Evolutionary conservation across 495 filamentous ascomycete genomes (phyloP).

Genomic region (Neurospora pannonica): DNA sequence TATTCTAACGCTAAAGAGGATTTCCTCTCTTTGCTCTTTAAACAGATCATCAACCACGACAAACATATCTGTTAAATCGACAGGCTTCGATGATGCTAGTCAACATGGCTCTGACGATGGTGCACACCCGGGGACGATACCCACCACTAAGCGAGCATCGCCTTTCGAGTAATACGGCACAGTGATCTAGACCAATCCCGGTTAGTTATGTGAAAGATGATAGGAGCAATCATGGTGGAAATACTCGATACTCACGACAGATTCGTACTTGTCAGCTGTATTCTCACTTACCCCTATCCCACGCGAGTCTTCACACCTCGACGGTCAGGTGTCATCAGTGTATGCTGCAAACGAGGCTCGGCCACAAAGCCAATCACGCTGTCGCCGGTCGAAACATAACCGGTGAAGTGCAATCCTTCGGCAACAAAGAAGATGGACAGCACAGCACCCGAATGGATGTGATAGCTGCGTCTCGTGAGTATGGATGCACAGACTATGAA

Average conservation of each 20-base stretch:
- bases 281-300: neutral
- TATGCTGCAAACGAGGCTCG: neutral
- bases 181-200: neutral
- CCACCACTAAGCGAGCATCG: neutral
- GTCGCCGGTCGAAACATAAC: neutral
- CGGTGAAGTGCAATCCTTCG: neutral
- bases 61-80: neutral
- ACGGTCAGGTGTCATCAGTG: neutral
- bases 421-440: neutral
- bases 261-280: neutral
- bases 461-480: neutral
- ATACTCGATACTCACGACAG: neutral
- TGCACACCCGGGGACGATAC: neutral
- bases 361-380: neutral
- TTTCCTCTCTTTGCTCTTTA: neutral
- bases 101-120: neutral
- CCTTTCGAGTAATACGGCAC: neutral
- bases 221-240: neutral
- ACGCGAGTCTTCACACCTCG: neutral
- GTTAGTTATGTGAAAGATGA: neutral
- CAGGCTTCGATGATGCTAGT: neutral
- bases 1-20: neutral
- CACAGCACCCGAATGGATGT: neutral
- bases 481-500: neutral
- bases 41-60: neutral